Base-by-base conservation (phyloP, 2,329 filamentous ascomycete genomes). In the Aspergillus sp. region DNA sequence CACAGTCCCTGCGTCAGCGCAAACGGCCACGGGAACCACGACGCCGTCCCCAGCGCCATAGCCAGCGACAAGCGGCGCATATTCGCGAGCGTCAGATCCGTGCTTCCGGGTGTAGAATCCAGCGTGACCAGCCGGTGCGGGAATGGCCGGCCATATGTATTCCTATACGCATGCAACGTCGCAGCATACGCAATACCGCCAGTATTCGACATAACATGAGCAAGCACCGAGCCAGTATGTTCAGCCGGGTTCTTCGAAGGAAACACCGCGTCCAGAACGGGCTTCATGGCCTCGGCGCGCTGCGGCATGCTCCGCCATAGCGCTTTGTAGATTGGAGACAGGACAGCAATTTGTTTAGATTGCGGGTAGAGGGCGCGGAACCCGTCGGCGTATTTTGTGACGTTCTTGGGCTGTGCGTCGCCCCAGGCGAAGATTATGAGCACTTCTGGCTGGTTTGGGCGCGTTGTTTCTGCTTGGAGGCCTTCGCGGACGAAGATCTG, bases 361-460 rank as follows among this genome's bases (percentile, higher is more conserved):
- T 21, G 14, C 1, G 55, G 55, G 33, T 40, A 52, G 1, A 57
- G 48, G 4, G 31, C n/a, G 21, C 31, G 27, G 48, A 51, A 57
- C 2, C 55, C 55, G 19, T 46, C 48, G 19, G 55, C 43, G 33
- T 57, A 57, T 35, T 57, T 57, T 15, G 37, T 23, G 31, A 57
- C n/a, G 8, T 44, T 17, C 14, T 52, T 57, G 6, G 55, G 55
- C 6, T 31, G 41, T 2, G 55, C 40, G 43, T 57, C 47, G 9
- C 55, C 55, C 55, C 55, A 57, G 48, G 27, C 41, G 33, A 52
- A 57, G 6, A 57, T 57, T 19, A 57, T 23, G 4, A 57, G 31
- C 0, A 24, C 24, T 14, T 35, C 8, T 15, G 43, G 40, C 2
- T 47, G 39, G 15, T 15, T n/a, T n/a, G 35, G n/a, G 15, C 11